Base-by-base conservation (phyloP, 495 filamentous ascomycete genomes). In the Penicillium silybi region DNA sequence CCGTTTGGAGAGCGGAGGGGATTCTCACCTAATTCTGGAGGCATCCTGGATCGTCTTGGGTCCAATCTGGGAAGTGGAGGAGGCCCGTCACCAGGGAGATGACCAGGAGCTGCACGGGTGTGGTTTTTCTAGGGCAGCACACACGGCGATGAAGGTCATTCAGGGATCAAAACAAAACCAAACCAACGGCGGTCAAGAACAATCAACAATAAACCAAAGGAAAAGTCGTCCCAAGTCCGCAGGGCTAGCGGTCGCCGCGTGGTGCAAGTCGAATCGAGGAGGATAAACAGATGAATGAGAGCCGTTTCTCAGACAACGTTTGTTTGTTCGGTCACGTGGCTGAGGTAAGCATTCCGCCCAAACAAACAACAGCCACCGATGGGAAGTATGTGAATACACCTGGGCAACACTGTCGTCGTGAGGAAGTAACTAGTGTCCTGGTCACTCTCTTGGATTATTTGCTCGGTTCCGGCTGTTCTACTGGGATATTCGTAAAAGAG, bases 261-360 rank as follows among this genome's bases (percentile, higher is more conserved):
- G 50, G 55, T 60, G 59, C 46, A 49, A 57, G 52, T 59, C 48
- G 59, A 64, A 45, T 42, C 51, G 51, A 48, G 46, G 59, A 60
- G 46, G 54, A 64, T 65, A 62, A 65, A 65, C 59, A 65, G 62
- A 65, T 46, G 44, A 48, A n/a, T n/a, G n/a, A n/a, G n/a, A 27
- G 48, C 54, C 62, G 62, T 63, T 65, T 56, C 62, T 63, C 62
- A 61, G 62, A 63, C 62, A 65, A 65, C 62, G 62, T 65, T 65
- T 53, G 60, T 65, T 64, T 25, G 52, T 27, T 26, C 10, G 22
- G 54, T 65, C 62, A 65, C 59, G 59, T 65, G 62, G 16, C 10
- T 48, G 26, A 47, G 25, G 50, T 59, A 55, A 54, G 54, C 56
- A 63, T 58, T 51, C 56, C 49, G 38, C n/a, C 41, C 34, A 58